Percentiles rank a stretch among this genome's conserved stretches.
phyloP scores from a whole-genome alignment of 176 grass and related monocot genomes.

The Oryza australiensis region DNA sequence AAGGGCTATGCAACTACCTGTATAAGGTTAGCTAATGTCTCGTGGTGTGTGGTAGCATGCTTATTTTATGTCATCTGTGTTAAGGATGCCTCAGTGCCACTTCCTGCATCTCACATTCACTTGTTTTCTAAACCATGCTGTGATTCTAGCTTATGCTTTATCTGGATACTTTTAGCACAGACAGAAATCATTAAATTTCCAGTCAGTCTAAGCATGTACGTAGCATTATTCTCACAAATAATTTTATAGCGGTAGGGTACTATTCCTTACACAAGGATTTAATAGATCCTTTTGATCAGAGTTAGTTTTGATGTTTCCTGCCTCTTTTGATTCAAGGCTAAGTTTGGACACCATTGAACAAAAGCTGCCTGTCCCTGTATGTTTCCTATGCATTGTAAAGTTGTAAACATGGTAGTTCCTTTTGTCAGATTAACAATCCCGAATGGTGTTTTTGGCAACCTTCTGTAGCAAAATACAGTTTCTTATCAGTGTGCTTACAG shows the following conservation, averaged over 20 bases:
- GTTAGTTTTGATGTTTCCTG: background rate
- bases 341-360: constrained; percentile 1
- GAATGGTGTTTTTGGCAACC: background rate
- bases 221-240: background rate
- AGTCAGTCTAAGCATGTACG: background rate
- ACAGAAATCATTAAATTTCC: background rate
- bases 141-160: background rate
- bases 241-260: background rate
- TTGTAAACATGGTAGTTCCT: background rate
- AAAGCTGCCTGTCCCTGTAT: background rate
- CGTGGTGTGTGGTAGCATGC: background rate
- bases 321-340: background rate
- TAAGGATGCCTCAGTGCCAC: background rate
- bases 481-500: background rate
- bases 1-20: background rate
- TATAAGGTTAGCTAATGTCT: background rate
- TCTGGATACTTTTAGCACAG: background rate
- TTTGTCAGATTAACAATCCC: background rate
- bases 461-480: background rate
- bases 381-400: background rate
- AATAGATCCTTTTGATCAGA: background rate
- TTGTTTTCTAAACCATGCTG: background rate
- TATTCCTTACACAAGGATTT: background rate
- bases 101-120: background rate
- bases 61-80: background rate